Percentiles rank a stretch among this genome's conserved stretches.
These are phyloP conservation scores for Botrytis sinoallii DNA, from an alignment of 2,329 filamentous ascomycete genomes.

Conservation along the genomic window DNA sequence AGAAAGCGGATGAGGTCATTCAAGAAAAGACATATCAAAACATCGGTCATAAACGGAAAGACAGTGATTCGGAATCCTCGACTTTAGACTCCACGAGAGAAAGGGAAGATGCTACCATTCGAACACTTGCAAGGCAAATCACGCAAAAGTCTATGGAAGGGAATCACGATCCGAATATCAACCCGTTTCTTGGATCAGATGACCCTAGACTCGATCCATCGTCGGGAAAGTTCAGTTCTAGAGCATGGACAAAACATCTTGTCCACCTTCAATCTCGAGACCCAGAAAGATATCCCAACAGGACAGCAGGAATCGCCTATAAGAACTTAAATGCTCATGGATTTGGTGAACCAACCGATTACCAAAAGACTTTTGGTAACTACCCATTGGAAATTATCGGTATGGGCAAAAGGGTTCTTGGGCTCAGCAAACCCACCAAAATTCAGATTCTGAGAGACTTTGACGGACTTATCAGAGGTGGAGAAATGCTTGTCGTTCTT, in stretches of 20 bases:
- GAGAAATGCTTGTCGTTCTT: constrained; percentile 67
- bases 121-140: constrained; percentile 14
- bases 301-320: constrained; percentile 23
- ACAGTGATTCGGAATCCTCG: constrained; percentile 14
- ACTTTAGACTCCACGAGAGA: constrained; percentile 8
- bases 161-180: constrained; percentile 36
- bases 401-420: constrained; percentile 49
- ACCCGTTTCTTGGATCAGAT: constrained; percentile 49
- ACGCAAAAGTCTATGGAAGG: constrained; percentile 1
- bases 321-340: constrained; percentile 22
- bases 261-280: constrained; percentile 47
- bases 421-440: constrained; percentile 49
- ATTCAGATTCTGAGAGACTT: constrained; percentile 59
- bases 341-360: constrained; percentile 23
- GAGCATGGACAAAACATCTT: constrained; percentile 59
- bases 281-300: constrained; percentile 43
- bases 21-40: constrained; percentile 1
- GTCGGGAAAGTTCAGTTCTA: constrained; percentile 52
- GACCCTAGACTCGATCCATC: constrained; percentile 54
- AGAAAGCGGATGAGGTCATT: constrained; percentile 16
- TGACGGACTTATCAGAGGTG: constrained; percentile 59
- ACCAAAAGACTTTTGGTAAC: constrained; percentile 62
- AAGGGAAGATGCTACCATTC: constrained; percentile 8
- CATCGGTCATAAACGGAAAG: not conserved
- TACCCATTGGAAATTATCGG: constrained; percentile 52